Conservation (phyloP, 2,329 filamentous ascomycete genomes). For the Colletotrichum lentis region DNA sequence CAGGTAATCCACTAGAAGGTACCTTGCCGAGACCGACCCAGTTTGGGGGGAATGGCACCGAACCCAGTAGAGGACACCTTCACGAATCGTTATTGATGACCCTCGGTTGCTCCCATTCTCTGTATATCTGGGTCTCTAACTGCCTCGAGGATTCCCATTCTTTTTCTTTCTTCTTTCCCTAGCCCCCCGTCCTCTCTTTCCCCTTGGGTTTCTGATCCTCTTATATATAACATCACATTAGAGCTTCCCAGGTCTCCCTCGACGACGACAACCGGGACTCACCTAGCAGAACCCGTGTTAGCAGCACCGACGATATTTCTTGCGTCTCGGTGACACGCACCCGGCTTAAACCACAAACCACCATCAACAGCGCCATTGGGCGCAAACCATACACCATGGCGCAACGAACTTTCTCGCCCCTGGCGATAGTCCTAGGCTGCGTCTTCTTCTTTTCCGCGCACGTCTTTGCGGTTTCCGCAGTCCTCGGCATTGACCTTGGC, state of each 20-base stretch:
- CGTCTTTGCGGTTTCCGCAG: constrained; percentile 70
- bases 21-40: constrained; percentile 26
- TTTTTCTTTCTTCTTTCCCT: constrained; percentile 1
- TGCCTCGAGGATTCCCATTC: constrained; percentile 14
- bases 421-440: constrained; percentile 51
- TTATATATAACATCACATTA: neutral
- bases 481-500: constrained; percentile 91
- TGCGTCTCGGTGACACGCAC: constrained; percentile 22
- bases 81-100: constrained; percentile 29
- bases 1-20: constrained; percentile 30
- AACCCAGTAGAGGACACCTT: constrained; percentile 36
- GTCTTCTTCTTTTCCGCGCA: constrained; percentile 56
- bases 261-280: constrained; percentile 22
- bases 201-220: neutral
- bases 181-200: constrained; percentile 1
- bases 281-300: constrained; percentile 17
- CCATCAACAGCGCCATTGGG: constrained; percentile 31
- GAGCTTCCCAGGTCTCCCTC: constrained; percentile 25
- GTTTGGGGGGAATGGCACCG: constrained; percentile 31
- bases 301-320: constrained; percentile 3
- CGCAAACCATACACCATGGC: constrained; percentile 45
- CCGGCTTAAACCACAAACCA: neutral
- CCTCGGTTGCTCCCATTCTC: constrained; percentile 22
- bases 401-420: constrained; percentile 46
- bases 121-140: constrained; percentile 23